phyloP scores from a whole-genome alignment of 2,329 filamentous ascomycete genomes.

The Diaporthe longicolla region DNA sequence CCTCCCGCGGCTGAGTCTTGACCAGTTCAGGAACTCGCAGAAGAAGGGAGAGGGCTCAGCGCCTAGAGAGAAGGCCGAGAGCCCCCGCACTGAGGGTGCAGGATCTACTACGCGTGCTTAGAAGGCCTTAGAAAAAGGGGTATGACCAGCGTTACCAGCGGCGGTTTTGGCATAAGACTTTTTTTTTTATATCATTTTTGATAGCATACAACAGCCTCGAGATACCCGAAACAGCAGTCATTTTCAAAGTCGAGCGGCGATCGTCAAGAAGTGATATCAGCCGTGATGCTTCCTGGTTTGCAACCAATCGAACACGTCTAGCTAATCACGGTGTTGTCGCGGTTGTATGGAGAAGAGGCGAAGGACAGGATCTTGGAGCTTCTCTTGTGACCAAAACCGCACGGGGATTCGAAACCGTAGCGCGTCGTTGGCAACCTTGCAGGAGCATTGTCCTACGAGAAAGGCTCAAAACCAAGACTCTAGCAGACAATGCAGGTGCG shows the following conservation, averaged over 20 bases:
- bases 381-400: too few species aligned
- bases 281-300: not conserved
- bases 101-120: constrained; percentile 6
- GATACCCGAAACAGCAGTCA: constrained; percentile 8
- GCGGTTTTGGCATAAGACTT: not conserved
- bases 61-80: not conserved
- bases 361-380: too few species aligned
- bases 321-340: too few species aligned
- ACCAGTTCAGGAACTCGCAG: constrained; percentile 31
- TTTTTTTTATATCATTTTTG: constrained; percentile 4
- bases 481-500: not conserved
- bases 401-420: not conserved
- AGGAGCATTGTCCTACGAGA: not conserved
- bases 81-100: not conserved
- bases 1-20: constrained; percentile 39
- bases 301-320: not conserved
- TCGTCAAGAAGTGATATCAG: not conserved
- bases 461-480: not conserved
- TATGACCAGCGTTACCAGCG: not conserved
- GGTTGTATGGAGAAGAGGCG: too few species aligned
- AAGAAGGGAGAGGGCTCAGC: constrained; percentile 33
- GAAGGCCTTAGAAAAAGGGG: not conserved
- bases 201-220: not conserved
- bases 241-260: not conserved
- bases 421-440: not conserved